Evolutionary conservation across 768 basidiomycete genomes (phyloP).

Genomic region (Hericium rajendrae): DNA sequence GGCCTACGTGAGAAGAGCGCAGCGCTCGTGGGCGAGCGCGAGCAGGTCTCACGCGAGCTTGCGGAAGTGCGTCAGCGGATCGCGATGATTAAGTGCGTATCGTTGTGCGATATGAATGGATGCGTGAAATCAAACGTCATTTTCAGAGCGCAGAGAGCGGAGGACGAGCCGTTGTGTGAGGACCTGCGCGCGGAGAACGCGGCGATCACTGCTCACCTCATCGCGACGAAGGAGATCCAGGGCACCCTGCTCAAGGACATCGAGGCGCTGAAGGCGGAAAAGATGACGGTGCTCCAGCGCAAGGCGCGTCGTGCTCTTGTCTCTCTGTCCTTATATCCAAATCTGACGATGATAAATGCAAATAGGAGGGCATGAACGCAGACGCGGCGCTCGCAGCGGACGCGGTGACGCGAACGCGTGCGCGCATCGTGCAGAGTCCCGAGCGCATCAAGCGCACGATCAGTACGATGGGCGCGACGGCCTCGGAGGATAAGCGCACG

Average conservation of each 20-base stretch:
- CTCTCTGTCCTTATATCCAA: not conserved
- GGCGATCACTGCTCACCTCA: constrained; percentile 51
- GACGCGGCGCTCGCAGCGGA: constrained; percentile 54
- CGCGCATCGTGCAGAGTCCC: constrained; percentile 84
- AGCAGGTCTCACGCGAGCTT: constrained; percentile 40
- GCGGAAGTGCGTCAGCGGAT: constrained; percentile 42
- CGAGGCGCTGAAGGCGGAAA: constrained; percentile 65
- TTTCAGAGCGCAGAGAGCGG: constrained; percentile 49
- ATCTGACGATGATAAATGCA: not conserved
- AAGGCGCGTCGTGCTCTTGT: constrained; percentile 35
- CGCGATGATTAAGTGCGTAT: constrained; percentile 43
- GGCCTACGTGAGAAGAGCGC: constrained; percentile 54
- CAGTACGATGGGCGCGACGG: constrained; percentile 56
- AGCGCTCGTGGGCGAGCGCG: constrained; percentile 50
- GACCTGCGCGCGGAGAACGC: constrained; percentile 51
- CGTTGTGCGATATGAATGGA: not conserved
- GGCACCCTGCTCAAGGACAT: constrained; percentile 50
- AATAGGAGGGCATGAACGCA: constrained; percentile 49
- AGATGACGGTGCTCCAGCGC: constrained; percentile 49
- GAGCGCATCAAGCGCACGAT: constrained; percentile 84
- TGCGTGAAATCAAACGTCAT: not conserved
- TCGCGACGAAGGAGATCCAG: constrained; percentile 61
- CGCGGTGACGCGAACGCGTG: constrained; percentile 50
- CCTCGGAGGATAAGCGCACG: constrained; percentile 60
- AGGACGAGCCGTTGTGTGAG: constrained; percentile 62